A percentile compares a stretch with the other conserved stretches of the same genome.
These are phyloP conservation scores for Hypomontagnella monticulosa DNA, from an alignment of 495 filamentous ascomycete species.

Conservation along the genomic window DNA sequence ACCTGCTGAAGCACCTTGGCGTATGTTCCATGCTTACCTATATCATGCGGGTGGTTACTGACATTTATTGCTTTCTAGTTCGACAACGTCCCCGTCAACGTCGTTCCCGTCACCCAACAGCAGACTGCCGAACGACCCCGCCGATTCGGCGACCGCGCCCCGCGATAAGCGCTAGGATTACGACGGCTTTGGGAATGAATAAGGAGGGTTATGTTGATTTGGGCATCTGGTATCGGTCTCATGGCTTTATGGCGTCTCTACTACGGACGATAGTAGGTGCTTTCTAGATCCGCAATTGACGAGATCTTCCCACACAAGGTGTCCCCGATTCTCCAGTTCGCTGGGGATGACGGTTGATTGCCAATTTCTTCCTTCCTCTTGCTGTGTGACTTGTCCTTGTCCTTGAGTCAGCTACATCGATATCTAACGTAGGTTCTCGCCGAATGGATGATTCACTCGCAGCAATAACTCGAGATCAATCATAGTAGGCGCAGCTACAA, in stretches of 20 bases:
- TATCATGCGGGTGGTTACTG: slow-evolving; percentile 33
- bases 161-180: slow-evolving; percentile 52
- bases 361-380: slow-evolving; percentile 63
- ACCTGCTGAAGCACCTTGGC: slow-evolving; percentile 95
- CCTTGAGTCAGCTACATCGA: slow-evolving; percentile 9
- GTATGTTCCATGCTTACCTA: slow-evolving; percentile 67
- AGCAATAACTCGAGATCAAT: not conserved
- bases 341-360: slow-evolving; percentile 89
- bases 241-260: slow-evolving; percentile 58
- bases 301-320: slow-evolving; percentile 77
- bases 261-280: slow-evolving; percentile 55
- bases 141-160: slow-evolving; percentile 57
- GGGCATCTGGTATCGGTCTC: slow-evolving; percentile 54
- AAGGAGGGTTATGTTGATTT: slow-evolving; percentile 43
- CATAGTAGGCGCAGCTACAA: not conserved
- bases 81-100: slow-evolving; percentile 95
- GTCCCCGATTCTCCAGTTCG: slow-evolving; percentile 80
- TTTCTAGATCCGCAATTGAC: slow-evolving; percentile 64
- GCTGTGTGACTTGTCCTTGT: slow-evolving; percentile 29
- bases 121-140: slow-evolving; percentile 79
- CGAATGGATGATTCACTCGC: not conserved
- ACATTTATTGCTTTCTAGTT: slow-evolving; percentile 66
- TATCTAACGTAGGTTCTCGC: not conserved
- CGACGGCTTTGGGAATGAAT: slow-evolving; percentile 25
- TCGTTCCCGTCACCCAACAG: slow-evolving; percentile 87